phyloP scores from a whole-genome alignment of 768 basidiomycete species.

The Termitomyces heimii region DNA sequence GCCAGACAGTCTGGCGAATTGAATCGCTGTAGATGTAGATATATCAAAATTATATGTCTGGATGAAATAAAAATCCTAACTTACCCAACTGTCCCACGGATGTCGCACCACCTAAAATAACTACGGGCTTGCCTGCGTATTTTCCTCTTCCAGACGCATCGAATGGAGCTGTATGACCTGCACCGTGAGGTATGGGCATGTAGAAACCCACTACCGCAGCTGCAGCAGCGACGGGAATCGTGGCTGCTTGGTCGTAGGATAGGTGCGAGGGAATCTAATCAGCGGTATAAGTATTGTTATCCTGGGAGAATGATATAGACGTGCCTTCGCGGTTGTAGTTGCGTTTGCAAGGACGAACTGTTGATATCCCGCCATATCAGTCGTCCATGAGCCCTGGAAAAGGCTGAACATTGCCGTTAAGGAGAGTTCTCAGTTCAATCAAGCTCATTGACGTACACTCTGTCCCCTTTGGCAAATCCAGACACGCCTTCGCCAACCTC shows the following conservation, averaged over 20 bases:
- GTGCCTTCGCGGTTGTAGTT: conserved; percentile 12
- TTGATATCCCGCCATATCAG: conserved; percentile 18
- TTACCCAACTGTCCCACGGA: conserved; percentile 32
- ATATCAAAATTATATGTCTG: neutral
- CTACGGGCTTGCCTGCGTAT: conserved; percentile 23
- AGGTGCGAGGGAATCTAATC: conserved; percentile 25
- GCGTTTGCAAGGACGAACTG: conserved; percentile 20
- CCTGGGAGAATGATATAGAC: neutral
- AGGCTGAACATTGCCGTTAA: conserved; percentile 2
- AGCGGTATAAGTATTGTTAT: conserved; percentile 17
- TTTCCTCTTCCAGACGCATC: conserved; percentile 22
- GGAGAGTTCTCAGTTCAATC: neutral
- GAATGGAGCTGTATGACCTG: conserved; percentile 26
- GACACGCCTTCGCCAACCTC: conserved; percentile 46
- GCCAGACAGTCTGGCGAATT: conserved; percentile 30
- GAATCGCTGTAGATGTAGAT: neutral
- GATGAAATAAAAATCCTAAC: neutral
- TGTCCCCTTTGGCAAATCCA: conserved; percentile 43
- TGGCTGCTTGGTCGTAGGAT: conserved; percentile 31
- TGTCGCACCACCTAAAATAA: conserved; percentile 31
- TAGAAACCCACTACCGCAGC: conserved; percentile 28
- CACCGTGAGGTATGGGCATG: conserved; percentile 19
- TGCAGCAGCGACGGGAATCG: conserved; percentile 24
- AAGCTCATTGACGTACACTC: conserved; percentile 34
- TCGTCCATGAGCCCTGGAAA: conserved; percentile 10